Evolutionary conservation across 2,329 filamentous ascomycete genomes (phyloP).

Genomic region (Fusarium luffae): DNA sequence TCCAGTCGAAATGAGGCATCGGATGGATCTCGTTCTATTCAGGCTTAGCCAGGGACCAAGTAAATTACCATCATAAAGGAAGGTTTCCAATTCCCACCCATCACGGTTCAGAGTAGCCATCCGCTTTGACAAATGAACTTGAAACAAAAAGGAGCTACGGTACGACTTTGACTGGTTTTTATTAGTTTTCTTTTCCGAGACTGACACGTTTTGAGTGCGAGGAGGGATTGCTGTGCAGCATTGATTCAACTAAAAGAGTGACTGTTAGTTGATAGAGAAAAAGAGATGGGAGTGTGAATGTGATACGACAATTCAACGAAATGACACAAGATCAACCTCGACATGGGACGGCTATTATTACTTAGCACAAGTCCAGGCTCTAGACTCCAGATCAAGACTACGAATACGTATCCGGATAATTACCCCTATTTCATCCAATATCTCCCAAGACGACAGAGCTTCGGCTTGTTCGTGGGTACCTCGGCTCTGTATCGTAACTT

Average conservation of each 20-base stretch:
- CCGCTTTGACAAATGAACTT: constrained; percentile 13
- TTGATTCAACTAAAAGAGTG: too few relatives aligned
- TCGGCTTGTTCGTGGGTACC: constrained; percentile 1
- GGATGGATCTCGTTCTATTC: constrained; percentile 43
- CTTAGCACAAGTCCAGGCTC: not conserved
- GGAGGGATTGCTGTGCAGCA: constrained; percentile 3
- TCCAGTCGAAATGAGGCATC: constrained; percentile 43
- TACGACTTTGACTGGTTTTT: not conserved
- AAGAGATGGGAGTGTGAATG: not conserved
- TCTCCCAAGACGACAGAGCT: not conserved
- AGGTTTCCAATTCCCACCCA: constrained; percentile 29
- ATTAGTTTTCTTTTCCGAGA: not conserved
- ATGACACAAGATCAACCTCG: constrained; percentile 18
- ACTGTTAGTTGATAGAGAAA: not conserved
- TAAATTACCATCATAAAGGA: constrained; percentile 35
- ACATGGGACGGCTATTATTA: constrained; percentile 25
- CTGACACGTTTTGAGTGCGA: constrained; percentile 16
- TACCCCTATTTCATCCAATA: constrained; percentile 17
- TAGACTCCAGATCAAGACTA: not conserved
- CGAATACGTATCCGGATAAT: constrained; percentile 11
- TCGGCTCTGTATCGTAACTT: constrained; percentile 1
- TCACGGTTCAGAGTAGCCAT: constrained; percentile 22
- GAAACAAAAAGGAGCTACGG: constrained; percentile 28
- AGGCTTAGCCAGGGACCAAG: constrained; percentile 38
- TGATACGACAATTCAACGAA: constrained; percentile 1